Percentiles rank a stretch among this genome's conserved stretches.
Evolutionary conservation across 2,329 filamentous ascomycete genomes (phyloP).

Genomic region (Sphaerostilbella broomeana): DNA sequence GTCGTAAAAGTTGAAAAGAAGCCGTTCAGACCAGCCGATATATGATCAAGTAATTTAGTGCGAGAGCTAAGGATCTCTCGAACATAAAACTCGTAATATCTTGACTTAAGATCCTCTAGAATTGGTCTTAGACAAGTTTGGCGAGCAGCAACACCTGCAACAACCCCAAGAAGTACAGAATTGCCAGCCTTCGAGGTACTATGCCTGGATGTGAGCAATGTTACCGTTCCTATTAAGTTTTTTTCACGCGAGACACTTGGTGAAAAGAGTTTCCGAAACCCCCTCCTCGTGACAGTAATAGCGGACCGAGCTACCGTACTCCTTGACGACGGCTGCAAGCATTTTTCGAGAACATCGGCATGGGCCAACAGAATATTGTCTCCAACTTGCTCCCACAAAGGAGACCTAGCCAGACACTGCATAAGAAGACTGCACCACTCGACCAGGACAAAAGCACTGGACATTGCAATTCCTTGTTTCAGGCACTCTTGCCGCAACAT

Average conservation of each 20-base stretch:
- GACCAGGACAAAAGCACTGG: slow-evolving; percentile 78
- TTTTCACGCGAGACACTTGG: slow-evolving; percentile 50
- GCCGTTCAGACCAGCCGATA: slow-evolving; percentile 67
- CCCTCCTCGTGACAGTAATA: slow-evolving; percentile 69
- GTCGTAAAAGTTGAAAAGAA: slow-evolving; percentile 76
- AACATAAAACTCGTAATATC: slow-evolving; percentile 75
- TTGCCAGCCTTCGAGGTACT: slow-evolving; percentile 60
- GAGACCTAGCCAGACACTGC: slow-evolving; percentile 57
- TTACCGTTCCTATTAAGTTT: slow-evolving; percentile 56
- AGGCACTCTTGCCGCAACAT: slow-evolving; percentile 64
- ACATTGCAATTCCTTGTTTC: slow-evolving; percentile 70
- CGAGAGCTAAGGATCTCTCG: slow-evolving; percentile 81
- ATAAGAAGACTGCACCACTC: slow-evolving; percentile 84
- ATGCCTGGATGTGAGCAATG: slow-evolving; percentile 62
- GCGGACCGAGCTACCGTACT: slow-evolving; percentile 64
- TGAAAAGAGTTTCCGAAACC: slow-evolving; percentile 65
- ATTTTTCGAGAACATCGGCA: slow-evolving; percentile 71
- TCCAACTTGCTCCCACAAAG: slow-evolving; percentile 58
- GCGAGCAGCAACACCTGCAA: slow-evolving; percentile 79
- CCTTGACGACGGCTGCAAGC: slow-evolving; percentile 59
- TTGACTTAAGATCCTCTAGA: slow-evolving; percentile 58
- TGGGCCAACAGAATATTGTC: slow-evolving; percentile 60
- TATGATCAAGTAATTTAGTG: slow-evolving; percentile 60
- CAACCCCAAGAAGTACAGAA: slow-evolving; percentile 71
- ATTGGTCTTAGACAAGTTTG: slow-evolving; percentile 55